These are phyloP conservation scores for Ordospora pajunii DNA, from an alignment of 371 early-diverging fungal species.

Conservation along the genomic window DNA sequence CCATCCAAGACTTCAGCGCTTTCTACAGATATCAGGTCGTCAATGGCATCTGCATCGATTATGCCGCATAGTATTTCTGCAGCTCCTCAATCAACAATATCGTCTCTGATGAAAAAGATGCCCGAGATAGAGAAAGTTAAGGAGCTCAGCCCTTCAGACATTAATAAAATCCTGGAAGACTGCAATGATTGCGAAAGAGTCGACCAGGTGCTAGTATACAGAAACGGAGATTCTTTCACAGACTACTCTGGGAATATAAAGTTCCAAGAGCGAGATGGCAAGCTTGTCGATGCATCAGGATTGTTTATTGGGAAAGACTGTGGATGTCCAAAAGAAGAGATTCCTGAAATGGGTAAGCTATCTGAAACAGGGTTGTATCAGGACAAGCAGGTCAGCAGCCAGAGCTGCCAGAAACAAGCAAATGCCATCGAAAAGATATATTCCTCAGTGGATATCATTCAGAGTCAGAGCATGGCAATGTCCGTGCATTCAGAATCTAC, in stretches of 20 bases:
- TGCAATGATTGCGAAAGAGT: constrained; percentile 43
- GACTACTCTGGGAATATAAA: constrained; percentile 53
- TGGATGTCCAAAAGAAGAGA: constrained; percentile 52
- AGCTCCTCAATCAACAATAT: not conserved
- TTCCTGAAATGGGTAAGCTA: constrained; percentile 52
- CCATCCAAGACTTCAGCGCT: not conserved
- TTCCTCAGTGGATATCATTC: not conserved
- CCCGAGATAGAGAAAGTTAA: constrained; percentile 1
- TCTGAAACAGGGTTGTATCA: constrained; percentile 52
- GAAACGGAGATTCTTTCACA: constrained; percentile 39
- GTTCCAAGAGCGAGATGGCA: constrained; percentile 49
- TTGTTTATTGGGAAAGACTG: constrained; percentile 60
- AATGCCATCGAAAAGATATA: constrained; percentile 44
- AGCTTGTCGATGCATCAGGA: constrained; percentile 55
- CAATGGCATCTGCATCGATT: not conserved
- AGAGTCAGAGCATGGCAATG: too few species aligned
- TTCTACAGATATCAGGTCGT: not conserved
- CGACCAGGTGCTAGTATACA: constrained; percentile 38
- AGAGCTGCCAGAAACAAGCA: constrained; percentile 25
- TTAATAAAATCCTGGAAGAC: constrained; percentile 30
- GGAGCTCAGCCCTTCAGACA: not conserved
- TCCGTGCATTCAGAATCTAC: too few species aligned
- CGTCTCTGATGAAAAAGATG: not conserved
- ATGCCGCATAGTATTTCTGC: not conserved
- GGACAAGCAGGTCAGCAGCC: constrained; percentile 33